A percentile compares a stretch with the other conserved stretches of the same genome.
phyloP scores from a whole-genome alignment of 306 rosid species.

The Citrullus colocynthis region DNA sequence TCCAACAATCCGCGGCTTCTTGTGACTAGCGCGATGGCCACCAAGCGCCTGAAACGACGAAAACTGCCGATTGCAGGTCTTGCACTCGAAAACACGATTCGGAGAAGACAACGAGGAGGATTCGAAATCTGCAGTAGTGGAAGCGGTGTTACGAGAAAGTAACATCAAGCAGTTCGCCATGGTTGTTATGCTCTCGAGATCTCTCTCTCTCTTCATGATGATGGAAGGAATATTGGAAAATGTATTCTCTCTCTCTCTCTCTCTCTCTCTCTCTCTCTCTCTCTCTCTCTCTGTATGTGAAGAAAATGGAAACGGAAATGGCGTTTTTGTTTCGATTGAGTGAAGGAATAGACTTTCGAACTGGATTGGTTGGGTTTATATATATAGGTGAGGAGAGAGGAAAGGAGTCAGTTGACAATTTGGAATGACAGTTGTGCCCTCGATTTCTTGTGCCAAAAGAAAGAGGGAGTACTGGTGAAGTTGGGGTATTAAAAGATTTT shows the following conservation, averaged over 20 bases:
- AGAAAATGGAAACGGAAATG: neutral
- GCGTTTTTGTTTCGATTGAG: neutral
- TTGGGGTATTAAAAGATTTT: neutral
- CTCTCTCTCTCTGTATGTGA: neutral
- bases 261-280: no score
- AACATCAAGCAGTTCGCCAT: conserved; percentile 91
- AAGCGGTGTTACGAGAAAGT: conserved; percentile 32
- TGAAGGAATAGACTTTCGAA: conserved; percentile 1
- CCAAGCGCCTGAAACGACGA: conserved; percentile 92
- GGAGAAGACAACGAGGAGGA: conserved; percentile 14
- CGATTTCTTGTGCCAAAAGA: neutral
- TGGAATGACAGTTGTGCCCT: conserved; percentile 9
- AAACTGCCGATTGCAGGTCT: conserved; percentile 77
- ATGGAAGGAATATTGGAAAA: neutral
- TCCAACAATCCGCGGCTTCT: conserved; percentile 49
- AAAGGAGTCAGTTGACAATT: neutral
- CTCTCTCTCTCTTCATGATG: conserved; percentile 70
- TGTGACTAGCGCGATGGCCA: conserved; percentile 96
- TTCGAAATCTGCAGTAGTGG: neutral
- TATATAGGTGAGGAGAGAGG: neutral
- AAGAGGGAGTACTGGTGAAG: neutral
- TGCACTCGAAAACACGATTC: conserved; percentile 75
- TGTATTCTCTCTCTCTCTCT: neutral
- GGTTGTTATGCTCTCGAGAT: conserved; percentile 34
- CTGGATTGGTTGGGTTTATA: neutral